Percentiles rank a stretch among this genome's conserved stretches.
These are phyloP conservation scores for Populus hybrid DNA, from an alignment of 441 rosid genomes.

Conservation along the genomic window DNA sequence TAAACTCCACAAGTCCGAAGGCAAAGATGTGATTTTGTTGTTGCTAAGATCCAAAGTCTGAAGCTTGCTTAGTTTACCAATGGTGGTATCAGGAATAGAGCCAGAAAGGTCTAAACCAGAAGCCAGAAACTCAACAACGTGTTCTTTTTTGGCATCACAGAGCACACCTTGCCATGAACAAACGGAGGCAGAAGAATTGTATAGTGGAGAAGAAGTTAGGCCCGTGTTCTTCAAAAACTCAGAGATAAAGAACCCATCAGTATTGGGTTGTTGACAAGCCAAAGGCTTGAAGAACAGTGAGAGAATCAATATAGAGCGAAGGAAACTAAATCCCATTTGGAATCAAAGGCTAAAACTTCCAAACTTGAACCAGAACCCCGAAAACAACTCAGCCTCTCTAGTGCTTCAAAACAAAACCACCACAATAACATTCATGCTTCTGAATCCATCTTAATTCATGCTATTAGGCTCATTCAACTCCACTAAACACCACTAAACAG, in stretches of 20 bases:
- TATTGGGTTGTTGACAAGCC: constrained; percentile 67
- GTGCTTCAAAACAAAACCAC: constrained; percentile 7
- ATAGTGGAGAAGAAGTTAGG: constrained; percentile 33
- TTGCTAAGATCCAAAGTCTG: constrained; percentile 75
- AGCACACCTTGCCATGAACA: constrained; percentile 74
- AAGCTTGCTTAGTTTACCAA: constrained; percentile 79
- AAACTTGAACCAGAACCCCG: constrained; percentile 18
- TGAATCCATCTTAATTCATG: constrained; percentile 3
- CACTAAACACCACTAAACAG: constrained; percentile 5
- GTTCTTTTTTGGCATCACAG: constrained; percentile 54
- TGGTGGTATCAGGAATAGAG: constrained; percentile 71
- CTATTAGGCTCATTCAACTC: constrained; percentile 9
- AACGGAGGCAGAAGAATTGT: constrained; percentile 52
- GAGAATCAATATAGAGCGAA: constrained; percentile 51
- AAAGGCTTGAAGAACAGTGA: constrained; percentile 50
- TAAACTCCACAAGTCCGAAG: constrained; percentile 89
- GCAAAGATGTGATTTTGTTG: constrained; percentile 72
- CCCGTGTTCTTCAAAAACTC: constrained; percentile 68
- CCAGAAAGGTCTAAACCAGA: constrained; percentile 71
- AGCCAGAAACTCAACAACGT: constrained; percentile 48
- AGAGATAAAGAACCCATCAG: constrained; percentile 77
- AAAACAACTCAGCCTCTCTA: constrained; percentile 13
- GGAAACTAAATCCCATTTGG: constrained; percentile 59
- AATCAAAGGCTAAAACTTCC: constrained; percentile 9
- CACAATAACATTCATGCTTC: constrained; percentile 3